Evolutionary conservation across 306 rosid species (phyloP).

Genomic region (Urtica urens): DNA sequence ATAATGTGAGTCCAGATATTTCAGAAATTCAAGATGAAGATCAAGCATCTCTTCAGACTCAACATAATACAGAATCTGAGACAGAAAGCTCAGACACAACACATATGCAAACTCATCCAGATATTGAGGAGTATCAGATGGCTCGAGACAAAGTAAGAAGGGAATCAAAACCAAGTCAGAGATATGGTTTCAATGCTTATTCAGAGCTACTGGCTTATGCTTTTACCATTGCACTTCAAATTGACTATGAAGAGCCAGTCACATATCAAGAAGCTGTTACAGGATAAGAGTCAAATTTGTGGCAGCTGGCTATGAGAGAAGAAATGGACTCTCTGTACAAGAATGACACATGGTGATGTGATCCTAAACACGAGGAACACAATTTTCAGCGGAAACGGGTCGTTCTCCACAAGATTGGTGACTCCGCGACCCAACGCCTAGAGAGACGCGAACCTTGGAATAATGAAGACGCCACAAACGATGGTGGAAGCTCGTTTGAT

Average conservation of each 20-base stretch:
- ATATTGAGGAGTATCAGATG: no score
- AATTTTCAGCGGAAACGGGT: no score
- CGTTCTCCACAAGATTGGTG: no score
- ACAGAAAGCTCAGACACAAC: no score
- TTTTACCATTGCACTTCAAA: neutral
- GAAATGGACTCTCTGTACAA: neutral
- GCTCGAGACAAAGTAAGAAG: no score
- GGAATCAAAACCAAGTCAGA: neutral
- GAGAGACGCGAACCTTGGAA: no score
- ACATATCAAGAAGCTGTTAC: neutral
- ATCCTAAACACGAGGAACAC: neutral
- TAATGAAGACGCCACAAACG: no score
- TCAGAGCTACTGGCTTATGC: neutral
- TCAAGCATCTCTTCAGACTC: no score
- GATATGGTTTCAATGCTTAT: neutral
- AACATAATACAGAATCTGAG: neutral
- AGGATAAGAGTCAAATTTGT: neutral
- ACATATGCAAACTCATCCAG: no score
- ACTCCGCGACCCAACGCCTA: no score
- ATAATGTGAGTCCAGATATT: neutral
- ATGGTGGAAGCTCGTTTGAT: no score
- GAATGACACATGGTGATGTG: neutral
- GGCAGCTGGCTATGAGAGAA: neutral
- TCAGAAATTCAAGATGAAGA: no score
- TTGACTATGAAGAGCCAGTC: neutral